Conservation (phyloP, 179 eudicot genomes). For the Spinacia oleracea region DNA sequence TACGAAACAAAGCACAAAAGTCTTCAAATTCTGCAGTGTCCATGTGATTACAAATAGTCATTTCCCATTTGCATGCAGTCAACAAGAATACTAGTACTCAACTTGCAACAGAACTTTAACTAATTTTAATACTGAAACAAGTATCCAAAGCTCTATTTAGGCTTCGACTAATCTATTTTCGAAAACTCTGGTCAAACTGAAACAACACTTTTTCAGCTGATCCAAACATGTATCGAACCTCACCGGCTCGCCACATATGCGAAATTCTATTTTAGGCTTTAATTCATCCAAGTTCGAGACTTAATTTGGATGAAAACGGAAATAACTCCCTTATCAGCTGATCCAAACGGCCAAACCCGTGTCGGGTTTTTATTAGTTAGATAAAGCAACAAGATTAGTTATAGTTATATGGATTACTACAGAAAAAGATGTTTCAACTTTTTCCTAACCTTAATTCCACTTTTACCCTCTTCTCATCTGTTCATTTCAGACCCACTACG, state of each 20-base stretch:
- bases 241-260: too few relatives aligned
- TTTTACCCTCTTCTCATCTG: conserved; percentile 22
- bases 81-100: neutral
- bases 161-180: neutral
- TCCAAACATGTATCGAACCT: too few relatives aligned
- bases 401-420: neutral
- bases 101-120: neutral
- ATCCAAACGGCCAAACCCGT: too few relatives aligned
- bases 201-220: too few relatives aligned
- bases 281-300: too few relatives aligned
- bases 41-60: conserved; percentile 3
- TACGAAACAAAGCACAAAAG: neutral
- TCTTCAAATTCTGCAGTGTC: conserved; percentile 1
- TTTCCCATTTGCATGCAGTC: conserved; percentile 15
- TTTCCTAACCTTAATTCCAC: conserved; percentile 22
- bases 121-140: neutral
- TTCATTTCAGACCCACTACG: conserved; percentile 28
- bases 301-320: too few relatives aligned
- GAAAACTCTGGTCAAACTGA: too few relatives aligned
- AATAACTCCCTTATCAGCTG: too few relatives aligned
- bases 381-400: conserved; percentile 15
- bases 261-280: too few relatives aligned
- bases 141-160: neutral
- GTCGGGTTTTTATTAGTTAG: neutral
- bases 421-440: conserved; percentile 19